Evolutionary conservation across 1,284 basidiomycete species (phyloP), one percentile per base, ranked within the genome.

Genomic region (Melampsora americana): DNA sequence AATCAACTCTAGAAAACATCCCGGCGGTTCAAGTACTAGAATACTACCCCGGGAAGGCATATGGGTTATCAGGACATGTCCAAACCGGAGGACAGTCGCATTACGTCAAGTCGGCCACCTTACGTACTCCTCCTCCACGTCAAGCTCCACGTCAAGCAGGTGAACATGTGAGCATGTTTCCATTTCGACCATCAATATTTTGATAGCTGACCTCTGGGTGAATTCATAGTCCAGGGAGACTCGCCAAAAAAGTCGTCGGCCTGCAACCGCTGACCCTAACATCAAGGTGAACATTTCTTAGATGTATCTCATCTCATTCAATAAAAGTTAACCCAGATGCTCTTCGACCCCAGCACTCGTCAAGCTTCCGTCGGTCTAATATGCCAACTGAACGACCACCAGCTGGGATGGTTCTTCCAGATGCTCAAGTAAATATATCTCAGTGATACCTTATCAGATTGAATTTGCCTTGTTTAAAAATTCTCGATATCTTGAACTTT

Each of bases 41-140:
- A 23, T 28, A 56, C 7, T n/a, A n/a, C 26, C 53, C 53, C 26
- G 53, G n/a, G 53, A 56, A 56, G 53, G 53, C 53, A 56, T 56
- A 23, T 56, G 11, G 26, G 26, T 23, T 56, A 28, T 28, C n/a
- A 6, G 53, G 53, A n/a, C 53, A 23, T 28, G 26, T 5, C n/a
- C n/a, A n/a, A 23, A 28, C 53, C 26, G n/a, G n/a, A 28, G n/a
- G 11, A 6, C 53, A n/a, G 26, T 28, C 53, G 26, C 53, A 56
- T 28, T 56, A 56, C 26, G n/a, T 56, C 53, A 56, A 56, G 53
- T 23, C 53, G 26, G 53, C 53, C 53, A 14, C 20, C 26, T 28
- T 23, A n/a, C 53, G 53, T 6, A 23, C 26, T 12, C 39, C 39
- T 42, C 12, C 39, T 42, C 39, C 39, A 42, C n/a, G n/a, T n/a